Evolutionary conservation across 768 basidiomycete genomes (phyloP).

Genomic region (Sarcodon sp.): DNA sequence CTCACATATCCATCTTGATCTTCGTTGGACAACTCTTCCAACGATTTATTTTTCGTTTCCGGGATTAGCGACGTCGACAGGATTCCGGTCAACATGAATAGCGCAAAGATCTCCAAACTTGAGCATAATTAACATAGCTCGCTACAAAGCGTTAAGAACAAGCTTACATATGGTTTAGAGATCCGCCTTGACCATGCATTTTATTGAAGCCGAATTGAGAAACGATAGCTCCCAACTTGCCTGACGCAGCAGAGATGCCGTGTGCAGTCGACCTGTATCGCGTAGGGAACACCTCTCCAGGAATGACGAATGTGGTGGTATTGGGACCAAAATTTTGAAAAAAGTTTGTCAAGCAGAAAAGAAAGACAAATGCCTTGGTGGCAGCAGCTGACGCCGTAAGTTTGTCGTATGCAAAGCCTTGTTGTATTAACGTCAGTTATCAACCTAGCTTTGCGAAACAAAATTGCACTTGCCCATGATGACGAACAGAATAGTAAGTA

Average conservation of each 20-base stretch:
- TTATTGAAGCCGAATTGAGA: constrained; percentile 72
- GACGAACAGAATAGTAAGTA: constrained; percentile 54
- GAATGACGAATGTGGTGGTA: constrained; percentile 68
- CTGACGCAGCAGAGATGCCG: constrained; percentile 73
- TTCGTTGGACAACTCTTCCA: constrained; percentile 70
- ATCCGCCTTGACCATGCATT: constrained; percentile 51
- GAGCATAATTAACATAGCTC: not conserved
- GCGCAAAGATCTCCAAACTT: constrained; percentile 68
- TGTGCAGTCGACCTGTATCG: constrained; percentile 80
- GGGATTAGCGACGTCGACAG: constrained; percentile 71
- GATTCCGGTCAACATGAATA: constrained; percentile 81
- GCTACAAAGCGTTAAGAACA: not conserved
- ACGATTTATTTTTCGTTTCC: constrained; percentile 55
- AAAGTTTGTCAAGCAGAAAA: constrained; percentile 81
- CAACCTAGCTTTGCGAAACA: not conserved
- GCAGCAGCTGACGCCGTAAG: constrained; percentile 28
- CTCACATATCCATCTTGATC: constrained; percentile 47
- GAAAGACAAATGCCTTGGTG: constrained; percentile 59
- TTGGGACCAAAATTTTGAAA: constrained; percentile 88
- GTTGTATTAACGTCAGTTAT: constrained; percentile 38
- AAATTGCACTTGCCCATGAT: constrained; percentile 35
- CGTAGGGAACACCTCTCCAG: constrained; percentile 80
- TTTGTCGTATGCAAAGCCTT: constrained; percentile 62
- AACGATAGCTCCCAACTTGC: constrained; percentile 76
- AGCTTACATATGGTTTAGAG: constrained; percentile 58